Percentiles rank a stretch among this genome's conserved stretches.
Conservation (phyloP, 257 asterid genomes). For the Solanum chiquidenum region DNA sequence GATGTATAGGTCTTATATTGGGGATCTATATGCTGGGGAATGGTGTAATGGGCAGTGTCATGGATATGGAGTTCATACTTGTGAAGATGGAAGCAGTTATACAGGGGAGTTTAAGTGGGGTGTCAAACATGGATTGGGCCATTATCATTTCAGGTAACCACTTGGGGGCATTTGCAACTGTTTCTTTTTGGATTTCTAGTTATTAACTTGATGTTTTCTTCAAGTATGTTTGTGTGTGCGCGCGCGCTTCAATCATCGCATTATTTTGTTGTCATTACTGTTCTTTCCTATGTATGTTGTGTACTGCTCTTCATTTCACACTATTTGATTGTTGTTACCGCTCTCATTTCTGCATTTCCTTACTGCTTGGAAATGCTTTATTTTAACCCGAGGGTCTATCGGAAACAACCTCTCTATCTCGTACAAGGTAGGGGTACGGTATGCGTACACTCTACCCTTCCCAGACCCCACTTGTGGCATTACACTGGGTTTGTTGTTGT, state of each 20-base stretch:
- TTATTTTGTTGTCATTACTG: background rate
- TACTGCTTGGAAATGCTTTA: background rate
- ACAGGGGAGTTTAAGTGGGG: conserved; percentile 38
- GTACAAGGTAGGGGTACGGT: background rate
- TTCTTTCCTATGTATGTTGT: background rate
- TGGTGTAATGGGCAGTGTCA: conserved; percentile 43
- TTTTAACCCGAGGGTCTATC: background rate
- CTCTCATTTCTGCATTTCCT: background rate
- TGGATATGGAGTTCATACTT: conserved; percentile 31
- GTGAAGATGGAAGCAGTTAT: conserved; percentile 37
- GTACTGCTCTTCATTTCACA: background rate
- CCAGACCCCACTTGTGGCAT: background rate
- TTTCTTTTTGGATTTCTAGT: background rate
- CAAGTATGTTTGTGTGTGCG: background rate
- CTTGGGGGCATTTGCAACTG: background rate
- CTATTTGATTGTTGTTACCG: background rate
- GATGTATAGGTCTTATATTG: conserved; percentile 25
- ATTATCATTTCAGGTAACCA: conserved; percentile 29
- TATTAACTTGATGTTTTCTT: background rate
- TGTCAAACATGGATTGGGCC: conserved; percentile 42
- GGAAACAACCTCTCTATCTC: background rate
- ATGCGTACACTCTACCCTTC: background rate
- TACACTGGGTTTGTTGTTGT: background rate
- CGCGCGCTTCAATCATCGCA: background rate
- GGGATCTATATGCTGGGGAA: conserved; percentile 34